Evolutionary conservation across 2,329 filamentous ascomycete species (phyloP).

Genomic region (Onygenales sp.): DNA sequence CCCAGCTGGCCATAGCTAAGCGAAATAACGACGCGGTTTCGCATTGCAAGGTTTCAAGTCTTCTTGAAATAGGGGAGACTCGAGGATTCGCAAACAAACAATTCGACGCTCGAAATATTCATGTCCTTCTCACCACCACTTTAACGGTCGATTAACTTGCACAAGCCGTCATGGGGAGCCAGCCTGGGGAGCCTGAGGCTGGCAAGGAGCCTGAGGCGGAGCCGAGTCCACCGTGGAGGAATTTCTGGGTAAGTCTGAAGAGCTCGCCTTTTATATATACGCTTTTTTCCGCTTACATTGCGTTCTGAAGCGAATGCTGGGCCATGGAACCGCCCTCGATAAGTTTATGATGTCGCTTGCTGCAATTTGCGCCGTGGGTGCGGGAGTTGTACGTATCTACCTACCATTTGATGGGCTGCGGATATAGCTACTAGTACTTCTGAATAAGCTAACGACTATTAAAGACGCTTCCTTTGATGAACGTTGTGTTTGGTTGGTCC

Average conservation of each 20-base stretch:
- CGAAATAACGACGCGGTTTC: too few relatives aligned
- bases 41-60: too few relatives aligned
- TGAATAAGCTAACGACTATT: not conserved
- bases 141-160: too few relatives aligned
- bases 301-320: slow-evolving; percentile 14
- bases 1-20: too few relatives aligned
- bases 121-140: too few relatives aligned
- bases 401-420: not conserved
- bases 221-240: slow-evolving; percentile 13
- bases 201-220: slow-evolving; percentile 6
- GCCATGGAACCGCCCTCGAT: slow-evolving; percentile 14
- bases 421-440: not conserved
- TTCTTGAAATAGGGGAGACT: too few relatives aligned
- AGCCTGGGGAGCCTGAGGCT: not conserved
- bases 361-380: slow-evolving; percentile 15
- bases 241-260: slow-evolving; percentile 15
- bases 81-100: too few relatives aligned
- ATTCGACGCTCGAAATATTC: too few relatives aligned
- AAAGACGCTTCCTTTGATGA: slow-evolving; percentile 41
- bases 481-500: slow-evolving; percentile 45
- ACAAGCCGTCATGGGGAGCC: too few relatives aligned
- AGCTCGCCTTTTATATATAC: not conserved
- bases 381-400: slow-evolving; percentile 16
- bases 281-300: slow-evolving; percentile 1
- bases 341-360: slow-evolving; percentile 14